These are phyloP conservation scores for Fonsecaea erecta DNA, from an alignment of 2,329 filamentous ascomycete species.

Conservation along the genomic window DNA sequence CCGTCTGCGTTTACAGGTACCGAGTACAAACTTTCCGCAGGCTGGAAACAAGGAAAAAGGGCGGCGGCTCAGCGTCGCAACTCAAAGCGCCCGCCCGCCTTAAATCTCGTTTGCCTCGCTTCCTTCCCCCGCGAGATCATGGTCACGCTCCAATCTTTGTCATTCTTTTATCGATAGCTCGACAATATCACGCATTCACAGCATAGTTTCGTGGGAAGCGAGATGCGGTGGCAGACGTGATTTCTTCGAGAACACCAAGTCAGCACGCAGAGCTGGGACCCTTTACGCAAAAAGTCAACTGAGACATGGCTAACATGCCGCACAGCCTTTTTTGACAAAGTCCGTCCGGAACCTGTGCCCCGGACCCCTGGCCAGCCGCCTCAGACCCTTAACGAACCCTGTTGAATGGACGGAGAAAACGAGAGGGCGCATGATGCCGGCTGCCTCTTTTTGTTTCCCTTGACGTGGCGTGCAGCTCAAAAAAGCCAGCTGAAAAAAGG, in stretches of 20 bases:
- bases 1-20: too few relatives aligned
- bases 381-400: background rate
- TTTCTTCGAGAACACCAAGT: background rate
- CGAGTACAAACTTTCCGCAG: background rate
- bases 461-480: background rate
- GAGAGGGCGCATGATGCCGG: background rate
- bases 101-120: constrained; percentile 7
- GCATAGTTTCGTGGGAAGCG: background rate
- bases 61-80: background rate
- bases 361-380: constrained; percentile 1
- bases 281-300: background rate
- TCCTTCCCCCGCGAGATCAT: background rate
- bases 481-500: constrained; percentile 2
- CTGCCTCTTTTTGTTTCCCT: constrained; percentile 2
- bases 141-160: background rate
- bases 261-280: background rate
- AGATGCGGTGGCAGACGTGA: constrained; percentile 3
- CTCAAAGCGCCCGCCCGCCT: background rate
- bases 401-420: constrained; percentile 1
- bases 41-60: background rate
- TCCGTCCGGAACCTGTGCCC: background rate
- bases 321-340: background rate
- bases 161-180: background rate
- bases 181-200: background rate
- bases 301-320: constrained; percentile 16